These are phyloP conservation scores for Clonostachys byssicola DNA, from an alignment of 2,329 filamentous ascomycete species.

Conservation along the genomic window DNA sequence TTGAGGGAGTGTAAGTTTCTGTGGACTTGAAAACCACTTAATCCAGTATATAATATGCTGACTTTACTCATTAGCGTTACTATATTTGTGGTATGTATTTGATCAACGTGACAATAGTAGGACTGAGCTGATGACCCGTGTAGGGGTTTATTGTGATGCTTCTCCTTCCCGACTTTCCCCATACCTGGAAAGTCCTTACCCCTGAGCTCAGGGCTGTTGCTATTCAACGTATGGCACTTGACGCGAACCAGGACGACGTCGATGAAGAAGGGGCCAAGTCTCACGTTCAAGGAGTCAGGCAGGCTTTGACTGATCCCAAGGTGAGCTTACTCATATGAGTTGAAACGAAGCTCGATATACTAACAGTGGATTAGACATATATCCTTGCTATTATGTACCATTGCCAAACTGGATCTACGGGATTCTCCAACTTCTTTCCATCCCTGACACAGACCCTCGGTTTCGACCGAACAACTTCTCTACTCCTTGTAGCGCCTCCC, in stretches of 20 bases:
- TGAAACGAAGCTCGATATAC: too few species aligned
- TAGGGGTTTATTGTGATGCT: conserved; percentile 42
- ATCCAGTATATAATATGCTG: conserved; percentile 18
- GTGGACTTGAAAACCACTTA: not conserved
- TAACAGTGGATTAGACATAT: too few species aligned
- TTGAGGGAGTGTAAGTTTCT: too few species aligned
- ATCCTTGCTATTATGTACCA: conserved; percentile 24
- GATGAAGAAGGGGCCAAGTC: conserved; percentile 45
- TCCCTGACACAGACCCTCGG: conserved; percentile 48
- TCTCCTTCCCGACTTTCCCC: conserved; percentile 49
- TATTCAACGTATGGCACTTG: conserved; percentile 50
- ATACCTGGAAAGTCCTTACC: conserved; percentile 53
- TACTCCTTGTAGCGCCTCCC: conserved; percentile 54
- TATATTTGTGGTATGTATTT: too few species aligned
- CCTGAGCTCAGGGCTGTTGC: conserved; percentile 52
- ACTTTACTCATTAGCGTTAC: conserved; percentile 39
- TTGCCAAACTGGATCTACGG: conserved; percentile 23
- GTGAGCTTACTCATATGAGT: conserved; percentile 61
- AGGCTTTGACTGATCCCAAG: conserved; percentile 58
- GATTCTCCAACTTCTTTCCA: conserved; percentile 8
- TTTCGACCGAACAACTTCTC: conserved; percentile 44
- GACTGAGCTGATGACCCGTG: too few species aligned
- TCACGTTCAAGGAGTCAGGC: conserved; percentile 48
- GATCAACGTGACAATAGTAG: too few species aligned
- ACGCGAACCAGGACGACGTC: conserved; percentile 50